Evolutionary conservation across 495 filamentous ascomycete genomes (phyloP), one percentile per base, ranked within the genome.

Genomic region (Sphaerosporella brunnea): DNA sequence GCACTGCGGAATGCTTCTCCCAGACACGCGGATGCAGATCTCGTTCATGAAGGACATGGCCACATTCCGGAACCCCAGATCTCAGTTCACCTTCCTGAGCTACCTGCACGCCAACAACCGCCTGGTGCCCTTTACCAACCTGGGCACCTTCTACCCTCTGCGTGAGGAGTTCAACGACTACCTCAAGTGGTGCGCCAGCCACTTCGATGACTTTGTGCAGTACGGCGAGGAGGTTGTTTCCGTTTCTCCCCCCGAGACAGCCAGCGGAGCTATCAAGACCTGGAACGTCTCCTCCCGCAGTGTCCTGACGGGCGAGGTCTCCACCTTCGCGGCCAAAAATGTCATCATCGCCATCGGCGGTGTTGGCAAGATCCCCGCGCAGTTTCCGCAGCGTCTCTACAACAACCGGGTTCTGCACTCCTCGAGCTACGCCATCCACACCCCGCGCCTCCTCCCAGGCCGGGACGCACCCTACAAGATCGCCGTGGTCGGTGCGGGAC

Each of bases 1-100:
- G 88, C 88, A 96, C 62, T 75, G 80, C 3, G 88, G 88, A 24
- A 96, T 96, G 88, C 72, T 93, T 46, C 73, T 96, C 0, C 84
- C 84, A 0, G 84, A 83, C 40, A 82, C 85, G 10, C 83, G 80
- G 62, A 96, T 96, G 88, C 88, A 96, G 63, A 94, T 96, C 50
- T 87, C 83, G 24, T 96, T 95, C 70, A 71, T 96, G 64, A 96
- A 96, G 68, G 88, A 95, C 56, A 70, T 96, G 50, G 88, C 88
- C 8, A 88, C 84, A 8, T 65, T 94, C 37, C 72, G 88, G 34
- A 76, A 95, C 53, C 88, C 87, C 2, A 75, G 80, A 48, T 92
- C 83, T 46, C 69, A 84, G 53, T 96, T 95, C 65, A 95, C 88
- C 4, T 96, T 96, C 65, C 68, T 93, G 52, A 94, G 93, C 62